phyloP scores from a whole-genome alignment of 1,139 yeast genomes.

The Hansenula lynferdii region DNA sequence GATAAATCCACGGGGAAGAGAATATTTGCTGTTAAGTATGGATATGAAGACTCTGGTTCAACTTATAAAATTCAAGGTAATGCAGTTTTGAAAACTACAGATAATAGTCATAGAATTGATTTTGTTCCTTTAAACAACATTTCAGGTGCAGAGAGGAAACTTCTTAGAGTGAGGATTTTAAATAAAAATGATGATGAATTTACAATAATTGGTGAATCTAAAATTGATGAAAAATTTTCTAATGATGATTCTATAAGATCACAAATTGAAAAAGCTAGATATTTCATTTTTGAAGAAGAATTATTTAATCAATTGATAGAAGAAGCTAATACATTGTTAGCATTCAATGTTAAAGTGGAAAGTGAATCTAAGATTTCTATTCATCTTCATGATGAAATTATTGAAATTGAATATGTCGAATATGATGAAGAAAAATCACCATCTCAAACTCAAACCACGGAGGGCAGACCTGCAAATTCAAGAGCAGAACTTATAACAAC shows the following conservation, averaged over 20 bases:
- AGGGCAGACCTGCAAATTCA: constrained; percentile 25
- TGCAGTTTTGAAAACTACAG: constrained; percentile 41
- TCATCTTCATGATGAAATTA: constrained; percentile 58
- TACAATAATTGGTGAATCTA: constrained; percentile 29
- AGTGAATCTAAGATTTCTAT: constrained; percentile 60
- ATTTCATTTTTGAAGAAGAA: constrained; percentile 82
- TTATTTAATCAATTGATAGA: constrained; percentile 55
- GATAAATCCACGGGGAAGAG: constrained; percentile 46
- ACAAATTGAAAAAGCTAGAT: constrained; percentile 57
- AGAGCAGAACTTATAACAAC: constrained; percentile 37
- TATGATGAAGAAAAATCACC: constrained; percentile 40
- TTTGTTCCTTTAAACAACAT: constrained; percentile 30
- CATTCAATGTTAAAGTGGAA: constrained; percentile 66
- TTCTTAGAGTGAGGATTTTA: constrained; percentile 49
- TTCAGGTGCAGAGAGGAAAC: constrained; percentile 22
- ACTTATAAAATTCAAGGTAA: constrained; percentile 68
- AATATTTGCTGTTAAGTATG: constrained; percentile 73
- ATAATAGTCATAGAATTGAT: constrained; percentile 28
- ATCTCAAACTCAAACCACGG: constrained; percentile 18
- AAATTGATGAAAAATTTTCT: constrained; percentile 13
- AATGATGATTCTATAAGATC: constrained; percentile 37
- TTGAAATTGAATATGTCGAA: constrained; percentile 65
- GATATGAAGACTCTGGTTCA: constrained; percentile 90
- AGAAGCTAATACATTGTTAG: constrained; percentile 70
- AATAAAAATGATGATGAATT: constrained; percentile 51